Evolutionary conservation across 441 rosid genomes (phyloP).

Genomic region (Gossypium lobatum): DNA sequence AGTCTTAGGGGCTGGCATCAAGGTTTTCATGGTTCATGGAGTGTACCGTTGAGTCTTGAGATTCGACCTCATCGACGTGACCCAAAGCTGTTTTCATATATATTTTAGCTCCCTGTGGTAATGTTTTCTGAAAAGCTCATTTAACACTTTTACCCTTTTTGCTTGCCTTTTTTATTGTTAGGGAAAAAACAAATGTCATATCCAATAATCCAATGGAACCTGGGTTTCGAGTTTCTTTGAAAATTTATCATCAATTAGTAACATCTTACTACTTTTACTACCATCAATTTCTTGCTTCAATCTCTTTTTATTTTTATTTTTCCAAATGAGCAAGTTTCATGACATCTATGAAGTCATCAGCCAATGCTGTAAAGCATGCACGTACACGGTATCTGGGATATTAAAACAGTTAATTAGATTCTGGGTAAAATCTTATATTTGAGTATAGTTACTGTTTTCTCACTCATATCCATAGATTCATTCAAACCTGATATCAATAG

Average conservation of each 20-base stretch:
- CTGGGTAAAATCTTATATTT: neutral
- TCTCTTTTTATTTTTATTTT: neutral
- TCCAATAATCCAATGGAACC: neutral
- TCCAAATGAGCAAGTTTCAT: neutral
- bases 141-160: neutral
- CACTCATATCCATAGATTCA: no score
- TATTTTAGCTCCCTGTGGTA: neutral
- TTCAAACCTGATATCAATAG: no score
- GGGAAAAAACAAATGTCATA: neutral
- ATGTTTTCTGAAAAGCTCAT: neutral
- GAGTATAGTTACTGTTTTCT: neutral
- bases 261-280: neutral
- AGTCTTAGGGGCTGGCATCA: neutral
- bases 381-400: neutral
- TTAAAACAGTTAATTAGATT: neutral
- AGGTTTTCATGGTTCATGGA: neutral
- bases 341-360: neutral
- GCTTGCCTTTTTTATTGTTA: neutral
- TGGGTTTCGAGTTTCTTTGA: neutral
- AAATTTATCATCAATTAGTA: neutral
- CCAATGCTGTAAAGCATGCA: neutral
- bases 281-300: neutral
- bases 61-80: neutral
- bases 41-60: neutral
- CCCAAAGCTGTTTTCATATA: slow-evolving; percentile 2